A percentile compares a stretch with the other conserved stretches of the same genome.
Evolutionary conservation across 129 eudicot genomes (phyloP).

Genomic region (Kitagawia praeruptora): DNA sequence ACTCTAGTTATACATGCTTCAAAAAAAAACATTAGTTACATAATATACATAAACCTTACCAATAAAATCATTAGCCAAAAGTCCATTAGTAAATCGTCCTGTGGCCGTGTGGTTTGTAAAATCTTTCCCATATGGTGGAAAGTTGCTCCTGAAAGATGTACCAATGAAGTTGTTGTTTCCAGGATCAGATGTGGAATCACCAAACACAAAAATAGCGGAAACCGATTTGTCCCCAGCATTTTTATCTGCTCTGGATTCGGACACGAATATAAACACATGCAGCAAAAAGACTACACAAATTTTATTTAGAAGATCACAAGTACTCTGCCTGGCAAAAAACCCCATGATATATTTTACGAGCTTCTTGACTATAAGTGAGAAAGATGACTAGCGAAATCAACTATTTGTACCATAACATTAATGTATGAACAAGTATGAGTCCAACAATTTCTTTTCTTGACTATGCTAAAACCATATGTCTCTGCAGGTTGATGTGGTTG

Average conservation of each 20-base stretch:
- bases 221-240: slow-evolving; percentile 17
- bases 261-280: background rate
- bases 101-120: slow-evolving; percentile 37
- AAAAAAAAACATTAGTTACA: background rate
- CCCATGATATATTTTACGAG: background rate
- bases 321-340: background rate
- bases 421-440: background rate
- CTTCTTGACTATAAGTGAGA: background rate
- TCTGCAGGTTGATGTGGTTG: background rate
- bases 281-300: background rate
- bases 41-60: slow-evolving; percentile 18
- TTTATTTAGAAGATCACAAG: background rate
- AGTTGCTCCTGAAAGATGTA: slow-evolving; percentile 41
- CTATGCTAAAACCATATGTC: background rate
- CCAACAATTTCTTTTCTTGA: background rate
- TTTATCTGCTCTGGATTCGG: background rate
- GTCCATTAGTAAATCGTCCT: slow-evolving; percentile 67
- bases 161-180: slow-evolving; percentile 50
- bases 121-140: slow-evolving; percentile 63
- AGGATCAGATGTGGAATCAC: slow-evolving; percentile 64
- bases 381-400: background rate
- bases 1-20: no score
- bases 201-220: slow-evolving; percentile 46
- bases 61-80: slow-evolving; percentile 58
- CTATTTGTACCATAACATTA: background rate